Evolutionary conservation across 106 monocot genomes (phyloP), one percentile per base, ranked within the genome.

Genomic region (Xerophyta viscosa): DNA sequence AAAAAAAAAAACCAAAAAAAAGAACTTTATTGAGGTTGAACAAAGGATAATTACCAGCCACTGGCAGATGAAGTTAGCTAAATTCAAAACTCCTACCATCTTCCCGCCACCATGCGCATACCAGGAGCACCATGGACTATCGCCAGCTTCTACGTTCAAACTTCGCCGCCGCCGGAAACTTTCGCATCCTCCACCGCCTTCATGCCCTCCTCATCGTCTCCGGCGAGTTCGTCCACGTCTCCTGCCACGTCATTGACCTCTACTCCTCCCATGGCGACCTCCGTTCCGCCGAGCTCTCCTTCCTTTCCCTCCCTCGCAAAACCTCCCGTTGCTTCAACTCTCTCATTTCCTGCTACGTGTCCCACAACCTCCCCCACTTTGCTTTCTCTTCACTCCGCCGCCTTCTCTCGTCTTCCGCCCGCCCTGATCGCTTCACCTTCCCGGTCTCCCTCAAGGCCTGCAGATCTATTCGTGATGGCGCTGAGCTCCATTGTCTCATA

Each of bases 211-310:
- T 86, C 56, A 20, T 86, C 25, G 31, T 74, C 64, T 64, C 77
- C 48, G n/a, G n/a, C n/a, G n/a, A n/a, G n/a, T n/a, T 77, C 60
- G 50, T 86, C 56, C 20, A 80, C 25, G 31, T 74, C 64, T 64
- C 77, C 48, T 69, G 79, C 50, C 70, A 41, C 27, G 52, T 28
- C 41, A 8, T 5, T 23, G 65, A 65, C 39, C 61, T 76, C 52
- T 85, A 85, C 76, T 85, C 84, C 60, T 78, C 77, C 49, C 78
- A 67, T 54, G 61, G 61, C 69, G 68, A 75, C 54, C 50, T 56
- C 66, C 46, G 46, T 27, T 62, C 76, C 13, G 54, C 80, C 8
- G n/a, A 41, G 24, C 72, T 69, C 24, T 28, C 63, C 62, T 77
- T 77, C 63, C 19, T 42, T 15, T 45, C 50, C 1, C 55, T 57